These are phyloP conservation scores for Fusarium humuli DNA, from an alignment of 2,329 filamentous ascomycete genomes.

Conservation along the genomic window DNA sequence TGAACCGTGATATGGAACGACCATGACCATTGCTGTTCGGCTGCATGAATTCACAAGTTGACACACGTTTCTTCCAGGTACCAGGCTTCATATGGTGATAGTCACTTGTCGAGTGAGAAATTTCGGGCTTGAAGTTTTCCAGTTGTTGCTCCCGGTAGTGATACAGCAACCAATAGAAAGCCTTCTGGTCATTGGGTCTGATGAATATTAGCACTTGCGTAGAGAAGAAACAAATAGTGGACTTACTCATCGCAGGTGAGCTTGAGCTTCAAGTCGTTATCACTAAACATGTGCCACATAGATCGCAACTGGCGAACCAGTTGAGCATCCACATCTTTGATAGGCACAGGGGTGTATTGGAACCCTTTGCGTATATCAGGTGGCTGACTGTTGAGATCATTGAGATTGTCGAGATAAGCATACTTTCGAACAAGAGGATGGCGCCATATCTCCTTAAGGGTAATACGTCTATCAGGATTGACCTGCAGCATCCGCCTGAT, in stretches of 20 bases:
- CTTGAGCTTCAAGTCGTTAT: conserved; percentile 76
- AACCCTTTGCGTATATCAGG: conserved; percentile 71
- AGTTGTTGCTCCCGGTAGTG: conserved; percentile 86
- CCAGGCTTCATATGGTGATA: conserved; percentile 81
- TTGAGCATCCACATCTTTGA: conserved; percentile 80
- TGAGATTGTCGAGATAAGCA: conserved; percentile 76
- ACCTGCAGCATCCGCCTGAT: conserved; percentile 82
- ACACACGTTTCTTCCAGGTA: conserved; percentile 69
- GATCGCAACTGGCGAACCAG: conserved; percentile 87
- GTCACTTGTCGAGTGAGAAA: conserved; percentile 90
- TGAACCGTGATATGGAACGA: conserved; percentile 70
- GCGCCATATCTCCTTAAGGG: conserved; percentile 83
- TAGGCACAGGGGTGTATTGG: conserved; percentile 67
- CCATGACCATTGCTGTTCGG: conserved; percentile 60
- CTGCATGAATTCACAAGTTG: conserved; percentile 70
- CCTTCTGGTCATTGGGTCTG: conserved; percentile 88
- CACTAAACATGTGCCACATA: conserved; percentile 88
- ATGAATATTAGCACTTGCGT: conserved; percentile 39
- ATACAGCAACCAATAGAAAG: conserved; percentile 88
- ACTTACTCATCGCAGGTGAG: conserved; percentile 74
- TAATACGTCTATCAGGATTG: conserved; percentile 82
- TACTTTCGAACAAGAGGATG: conserved; percentile 91
- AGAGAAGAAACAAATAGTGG: neutral
- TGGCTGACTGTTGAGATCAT: conserved; percentile 65
- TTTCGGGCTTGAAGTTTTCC: conserved; percentile 84